Evolutionary conservation across 2,329 filamentous ascomycete species (phyloP), one percentile per base, ranked within the genome.

Genomic region (Ophiostoma ulmi): DNA sequence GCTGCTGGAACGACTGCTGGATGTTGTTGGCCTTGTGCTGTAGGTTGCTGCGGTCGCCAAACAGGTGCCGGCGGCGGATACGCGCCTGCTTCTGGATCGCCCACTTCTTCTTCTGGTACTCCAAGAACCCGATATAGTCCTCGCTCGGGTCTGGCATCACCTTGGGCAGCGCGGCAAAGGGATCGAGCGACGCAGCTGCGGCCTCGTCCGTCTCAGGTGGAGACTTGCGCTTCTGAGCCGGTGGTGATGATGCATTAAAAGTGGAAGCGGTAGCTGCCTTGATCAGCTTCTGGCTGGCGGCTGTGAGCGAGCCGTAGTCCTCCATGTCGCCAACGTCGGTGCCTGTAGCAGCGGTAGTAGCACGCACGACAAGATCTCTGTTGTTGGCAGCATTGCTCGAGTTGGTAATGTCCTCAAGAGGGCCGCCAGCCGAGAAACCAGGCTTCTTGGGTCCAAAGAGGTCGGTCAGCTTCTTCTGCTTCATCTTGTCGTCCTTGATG

Each of bases 61-160:
- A 99, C 0, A 99, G 83, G 78, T 99, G 95, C 67, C 94, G 88
- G 74, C 96, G 87, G 63, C 94, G 89, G 72, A 90, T 85, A 31
- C 95, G 88, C 44, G 94, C 93, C 78, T 97, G 91, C 77, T 93
- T 97, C 78, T 99, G 95, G 52, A 98, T 90, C 82, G 94, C 97
- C 95, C 95, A 99, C 80, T 99, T 99, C 81, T 94, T 88, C 80
- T 99, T 99, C 78, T 99, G 95, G 77, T 98, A 98, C 77, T 91
- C 86, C 69, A 99, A 79, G 83, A 97, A 99, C 0, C 88, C 92
- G 22, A 88, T 83, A 75, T 99, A 99, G 79, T 99, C 91, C 67
- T 95, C 88, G 0, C 89, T 91, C 26, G 95, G 91, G 35, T 86
- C 87, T 1, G 95, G 94, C 91, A 97, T 96, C 61, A 87, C 85